Evolutionary conservation across 306 rosid genomes (phyloP), one percentile per base, ranked within the genome.

Genomic region (Vicia faba): DNA sequence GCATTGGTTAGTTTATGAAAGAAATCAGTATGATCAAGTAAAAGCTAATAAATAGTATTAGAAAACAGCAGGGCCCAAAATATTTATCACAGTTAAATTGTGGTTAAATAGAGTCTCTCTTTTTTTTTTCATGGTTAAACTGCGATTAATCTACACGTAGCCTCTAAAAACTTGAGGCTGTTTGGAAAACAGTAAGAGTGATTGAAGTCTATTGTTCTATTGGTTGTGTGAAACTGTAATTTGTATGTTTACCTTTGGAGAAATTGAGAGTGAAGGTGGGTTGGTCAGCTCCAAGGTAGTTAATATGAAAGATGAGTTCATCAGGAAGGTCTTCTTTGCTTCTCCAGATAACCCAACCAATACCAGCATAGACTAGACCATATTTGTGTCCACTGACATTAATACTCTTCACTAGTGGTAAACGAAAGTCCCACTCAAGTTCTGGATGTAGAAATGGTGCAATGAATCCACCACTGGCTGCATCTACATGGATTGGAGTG

Each of bases 221-320:
- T 53, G 60, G 35, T 25, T 54, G 0, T 54, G 8, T 50, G 13
- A 19, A 20, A 33, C 8, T 33, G 38, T 33, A 7, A 33, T 33
- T 51, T 51, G 3, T 51, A 4, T 51, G 14, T 26, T 44, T 66
- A 71, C 97, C 96, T 82, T 92, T 92, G 50, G 96, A 92, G 88
- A 92, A 92, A 77, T 92, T 92, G 83, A 92, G 97, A 18, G 97
- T 92, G 81, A 89, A 89, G 33, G 97, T 92, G 67, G 96, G 96
- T 72, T 92, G 97, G 58, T 92, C 97, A 23, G 95, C 82, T 7
- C 97, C 97, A 1, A 92, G 95, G 81, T 92, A 92, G 81, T 92
- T 92, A 75, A 89, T 87, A 41, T 92, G 97, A 79, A 92, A 92
- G 82, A 92, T 87, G 79, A 92, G 97, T 56, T 92, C 95, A 3